Conservation (phyloP, 768 basidiomycete genomes). For the Tremella fuciformis region DNA sequence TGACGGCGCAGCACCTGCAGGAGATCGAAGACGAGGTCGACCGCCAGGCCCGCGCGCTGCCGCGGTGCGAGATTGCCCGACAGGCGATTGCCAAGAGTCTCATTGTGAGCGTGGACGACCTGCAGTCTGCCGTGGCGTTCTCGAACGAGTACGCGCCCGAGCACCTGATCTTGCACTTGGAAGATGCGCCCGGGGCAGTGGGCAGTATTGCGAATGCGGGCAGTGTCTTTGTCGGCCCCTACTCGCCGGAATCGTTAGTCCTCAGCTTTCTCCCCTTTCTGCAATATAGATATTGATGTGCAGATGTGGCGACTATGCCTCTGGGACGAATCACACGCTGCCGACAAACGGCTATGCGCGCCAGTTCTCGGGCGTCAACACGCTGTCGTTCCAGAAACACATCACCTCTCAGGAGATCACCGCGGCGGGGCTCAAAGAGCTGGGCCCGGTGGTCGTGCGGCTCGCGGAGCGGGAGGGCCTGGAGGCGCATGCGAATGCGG, state of each 20-base stretch:
- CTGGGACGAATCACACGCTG: slow-evolving; percentile 96
- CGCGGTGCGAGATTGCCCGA: slow-evolving; percentile 84
- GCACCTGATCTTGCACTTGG: slow-evolving; percentile 88
- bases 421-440: slow-evolving; percentile 64
- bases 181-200: slow-evolving; percentile 66
- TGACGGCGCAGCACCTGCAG: slow-evolving; percentile 61
- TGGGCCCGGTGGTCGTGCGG: slow-evolving; percentile 84
- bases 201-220: slow-evolving; percentile 81
- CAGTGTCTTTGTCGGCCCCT: slow-evolving; percentile 92
- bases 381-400: slow-evolving; percentile 94
- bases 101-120: slow-evolving; percentile 68
- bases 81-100: slow-evolving; percentile 86
- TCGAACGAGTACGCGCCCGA: slow-evolving; percentile 98
- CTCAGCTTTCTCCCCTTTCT: neutral
- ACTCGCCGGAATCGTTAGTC: slow-evolving; percentile 84
- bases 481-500: slow-evolving; percentile 93
- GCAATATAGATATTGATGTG: neutral
- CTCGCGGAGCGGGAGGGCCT: slow-evolving; percentile 93
- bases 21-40: slow-evolving; percentile 82
- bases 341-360: slow-evolving; percentile 86
- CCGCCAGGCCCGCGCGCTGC: slow-evolving; percentile 75
- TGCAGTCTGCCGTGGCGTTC: slow-evolving; percentile 78
- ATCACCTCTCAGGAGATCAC: slow-evolving; percentile 96
- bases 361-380: slow-evolving; percentile 98
- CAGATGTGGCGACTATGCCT: slow-evolving; percentile 97